phyloP scores from a whole-genome alignment of 2,329 filamentous ascomycete genomes.

The Tolypocladium sp. region DNA sequence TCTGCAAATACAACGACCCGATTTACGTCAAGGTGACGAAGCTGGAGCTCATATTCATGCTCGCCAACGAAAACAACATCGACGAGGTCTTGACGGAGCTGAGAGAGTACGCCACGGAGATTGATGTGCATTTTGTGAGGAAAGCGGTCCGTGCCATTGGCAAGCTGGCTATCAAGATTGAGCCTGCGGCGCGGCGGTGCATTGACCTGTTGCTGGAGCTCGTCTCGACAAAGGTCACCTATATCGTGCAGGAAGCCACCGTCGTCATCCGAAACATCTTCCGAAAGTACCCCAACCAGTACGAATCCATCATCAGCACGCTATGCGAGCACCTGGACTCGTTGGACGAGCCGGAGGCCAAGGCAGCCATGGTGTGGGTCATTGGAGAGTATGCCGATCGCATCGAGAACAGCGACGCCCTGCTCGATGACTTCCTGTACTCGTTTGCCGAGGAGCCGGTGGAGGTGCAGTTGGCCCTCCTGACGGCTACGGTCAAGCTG shows the following conservation, averaged over 20 bases:
- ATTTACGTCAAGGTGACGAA: constrained; percentile 99
- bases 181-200: constrained; percentile 81
- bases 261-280: constrained; percentile 99
- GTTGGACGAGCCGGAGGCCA: constrained; percentile 92
- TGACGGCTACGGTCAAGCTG: constrained; percentile 94
- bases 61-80: constrained; percentile 92
- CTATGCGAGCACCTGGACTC: constrained; percentile 95
- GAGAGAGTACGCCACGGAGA: constrained; percentile 94
- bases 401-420: constrained; percentile 90
- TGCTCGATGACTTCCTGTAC: constrained; percentile 91
- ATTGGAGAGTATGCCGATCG: constrained; percentile 96
- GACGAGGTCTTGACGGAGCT: constrained; percentile 89
- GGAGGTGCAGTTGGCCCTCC: constrained; percentile 86
- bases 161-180: constrained; percentile 97
- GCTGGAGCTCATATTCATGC: constrained; percentile 97
- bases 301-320: constrained; percentile 93
- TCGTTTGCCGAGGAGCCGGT: constrained; percentile 91
- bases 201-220: constrained; percentile 89
- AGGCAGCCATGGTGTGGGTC: constrained; percentile 98
- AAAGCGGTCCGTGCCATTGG: constrained; percentile 97
- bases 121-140: constrained; percentile 96
- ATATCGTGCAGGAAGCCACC: constrained; percentile 97
- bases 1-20: constrained; percentile 99
- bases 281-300: constrained; percentile 97
- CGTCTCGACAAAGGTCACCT: constrained; percentile 95